Evolutionary conservation across 805 yeast genomes (phyloP).

Genomic region (Candida corydali): DNA sequence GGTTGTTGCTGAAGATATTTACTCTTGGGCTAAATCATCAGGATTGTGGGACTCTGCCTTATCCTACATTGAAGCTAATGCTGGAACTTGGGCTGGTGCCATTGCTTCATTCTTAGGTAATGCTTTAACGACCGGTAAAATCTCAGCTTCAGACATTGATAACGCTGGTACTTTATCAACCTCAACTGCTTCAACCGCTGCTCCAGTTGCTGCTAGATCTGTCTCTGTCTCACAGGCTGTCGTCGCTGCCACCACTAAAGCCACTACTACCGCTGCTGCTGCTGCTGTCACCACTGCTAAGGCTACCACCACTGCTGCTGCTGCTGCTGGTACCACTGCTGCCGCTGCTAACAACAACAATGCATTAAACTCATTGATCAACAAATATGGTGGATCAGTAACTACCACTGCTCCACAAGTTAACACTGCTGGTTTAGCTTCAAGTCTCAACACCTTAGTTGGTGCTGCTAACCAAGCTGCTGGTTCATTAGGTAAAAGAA

Average conservation of each 20-base stretch:
- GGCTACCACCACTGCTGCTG: conserved; percentile 12
- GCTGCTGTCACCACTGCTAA: conserved; percentile 11
- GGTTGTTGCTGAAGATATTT: conserved; percentile 30
- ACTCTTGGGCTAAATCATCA: conserved; percentile 32
- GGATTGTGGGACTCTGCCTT: conserved; percentile 30
- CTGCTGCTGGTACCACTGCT: conserved; percentile 12
- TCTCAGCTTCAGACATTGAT: conserved; percentile 22
- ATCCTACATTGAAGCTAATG: conserved; percentile 21
- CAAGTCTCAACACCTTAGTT: conserved; percentile 10
- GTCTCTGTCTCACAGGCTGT: conserved; percentile 16
- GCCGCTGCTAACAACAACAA: conserved; percentile 9
- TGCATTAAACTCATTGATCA: conserved; percentile 8
- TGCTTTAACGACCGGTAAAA: conserved; percentile 21
- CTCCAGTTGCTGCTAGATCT: conserved; percentile 12
- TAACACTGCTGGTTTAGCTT: conserved; percentile 7
- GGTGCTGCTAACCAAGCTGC: conserved; percentile 8
- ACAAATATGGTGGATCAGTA: conserved; percentile 8
- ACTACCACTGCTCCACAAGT: conserved; percentile 10
- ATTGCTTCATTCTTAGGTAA: conserved; percentile 26
- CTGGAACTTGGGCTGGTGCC: conserved; percentile 17
- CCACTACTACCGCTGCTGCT: conserved; percentile 11
- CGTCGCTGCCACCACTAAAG: conserved; percentile 14
- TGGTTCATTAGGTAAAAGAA: conserved; percentile 7
- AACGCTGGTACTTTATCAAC: conserved; percentile 16
- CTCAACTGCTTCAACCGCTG: conserved; percentile 16